Evolutionary conservation across 345 rosid genomes (phyloP).

Genomic region (Eucalyptus cladocalyx): DNA sequence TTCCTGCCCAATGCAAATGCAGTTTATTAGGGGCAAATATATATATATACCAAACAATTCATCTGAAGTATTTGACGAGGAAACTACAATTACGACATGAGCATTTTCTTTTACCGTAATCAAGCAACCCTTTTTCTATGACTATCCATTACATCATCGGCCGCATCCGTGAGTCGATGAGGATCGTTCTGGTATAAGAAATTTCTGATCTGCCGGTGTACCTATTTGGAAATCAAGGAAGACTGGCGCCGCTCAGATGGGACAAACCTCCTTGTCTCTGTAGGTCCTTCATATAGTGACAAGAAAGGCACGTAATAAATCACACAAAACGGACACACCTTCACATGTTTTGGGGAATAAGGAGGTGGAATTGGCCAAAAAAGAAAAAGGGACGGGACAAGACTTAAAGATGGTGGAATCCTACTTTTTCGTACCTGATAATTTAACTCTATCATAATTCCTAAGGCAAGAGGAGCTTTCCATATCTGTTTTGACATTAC

Average conservation of each 20-base stretch:
- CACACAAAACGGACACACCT: background rate
- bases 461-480: background rate
- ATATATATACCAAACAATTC: background rate
- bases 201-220: background rate
- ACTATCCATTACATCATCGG: background rate
- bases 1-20: background rate
- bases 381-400: background rate
- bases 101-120: background rate
- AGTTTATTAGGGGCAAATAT: background rate
- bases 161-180: background rate
- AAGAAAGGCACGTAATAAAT: background rate
- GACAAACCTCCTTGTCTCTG: background rate
- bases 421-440: background rate
- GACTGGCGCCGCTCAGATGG: background rate
- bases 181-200: background rate
- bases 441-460: background rate
- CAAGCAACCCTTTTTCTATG: background rate
- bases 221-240: background rate
- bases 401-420: background rate
- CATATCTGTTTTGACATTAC: background rate
- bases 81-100: background rate
- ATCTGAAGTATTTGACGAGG: background rate
- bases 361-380: background rate
- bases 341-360: background rate
- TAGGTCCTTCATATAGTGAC: background rate